Evolutionary conservation across 306 rosid species (phyloP).

Genomic region (Malus sieversii): DNA sequence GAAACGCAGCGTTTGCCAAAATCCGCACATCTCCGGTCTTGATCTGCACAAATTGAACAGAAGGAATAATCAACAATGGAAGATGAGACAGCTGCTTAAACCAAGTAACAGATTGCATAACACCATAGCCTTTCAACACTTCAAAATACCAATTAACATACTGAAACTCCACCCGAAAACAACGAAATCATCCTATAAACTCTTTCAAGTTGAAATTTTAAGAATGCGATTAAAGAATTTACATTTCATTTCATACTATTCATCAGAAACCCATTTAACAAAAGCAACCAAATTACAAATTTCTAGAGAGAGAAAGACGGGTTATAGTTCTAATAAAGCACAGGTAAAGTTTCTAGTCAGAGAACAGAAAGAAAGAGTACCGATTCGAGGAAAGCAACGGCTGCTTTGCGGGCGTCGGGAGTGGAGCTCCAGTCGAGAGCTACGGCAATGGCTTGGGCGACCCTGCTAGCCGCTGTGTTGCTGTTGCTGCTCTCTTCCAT

Average conservation of each 20-base stretch:
- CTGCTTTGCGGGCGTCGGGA: constrained; percentile 61
- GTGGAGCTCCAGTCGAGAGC: constrained; percentile 81
- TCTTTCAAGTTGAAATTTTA: neutral
- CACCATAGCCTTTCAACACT: neutral
- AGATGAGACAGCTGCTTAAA: neutral
- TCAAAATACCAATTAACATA: neutral
- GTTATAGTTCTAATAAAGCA: neutral
- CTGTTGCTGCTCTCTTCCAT: constrained; percentile 47
- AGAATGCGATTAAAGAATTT: neutral
- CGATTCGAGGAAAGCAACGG: constrained; percentile 67
- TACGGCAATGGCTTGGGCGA: constrained; percentile 75
- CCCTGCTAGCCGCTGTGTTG: constrained; percentile 42
- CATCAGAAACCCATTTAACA: neutral
- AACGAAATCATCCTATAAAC: neutral
- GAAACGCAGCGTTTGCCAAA: constrained; percentile 67
- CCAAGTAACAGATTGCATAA: neutral
- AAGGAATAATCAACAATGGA: neutral
- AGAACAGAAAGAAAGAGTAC: constrained; percentile 22
- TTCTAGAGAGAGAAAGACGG: neutral
- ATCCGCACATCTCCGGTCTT: constrained; percentile 63
- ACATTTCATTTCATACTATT: neutral
- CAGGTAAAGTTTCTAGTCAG: neutral
- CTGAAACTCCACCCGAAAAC: neutral
- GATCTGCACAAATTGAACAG: constrained; percentile 39
- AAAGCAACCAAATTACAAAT: neutral